Evolutionary conservation across 345 rosid genomes (phyloP).

Genomic region (Eucalyptus marginata): DNA sequence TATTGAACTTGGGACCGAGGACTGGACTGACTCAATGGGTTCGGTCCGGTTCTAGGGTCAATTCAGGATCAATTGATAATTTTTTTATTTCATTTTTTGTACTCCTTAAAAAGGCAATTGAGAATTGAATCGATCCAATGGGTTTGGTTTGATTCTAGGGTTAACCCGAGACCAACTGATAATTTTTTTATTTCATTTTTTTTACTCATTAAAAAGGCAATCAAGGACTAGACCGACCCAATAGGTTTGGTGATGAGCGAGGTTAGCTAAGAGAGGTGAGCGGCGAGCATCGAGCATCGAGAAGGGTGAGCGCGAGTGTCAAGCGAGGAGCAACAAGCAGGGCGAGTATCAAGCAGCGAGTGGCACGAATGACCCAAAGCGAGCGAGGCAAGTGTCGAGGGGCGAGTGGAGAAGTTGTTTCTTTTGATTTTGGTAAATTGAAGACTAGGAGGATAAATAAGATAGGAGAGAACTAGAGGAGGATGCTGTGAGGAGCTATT

Average conservation of each 20-base stretch:
- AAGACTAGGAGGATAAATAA: too few relatives aligned
- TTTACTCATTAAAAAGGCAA: too few relatives aligned
- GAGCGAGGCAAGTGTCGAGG: fast-evolving
- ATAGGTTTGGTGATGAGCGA: fast-evolving
- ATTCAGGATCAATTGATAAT: fast-evolving
- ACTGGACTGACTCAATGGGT: fast-evolving
- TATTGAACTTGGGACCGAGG: too few relatives aligned
- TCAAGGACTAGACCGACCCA: too few relatives aligned
- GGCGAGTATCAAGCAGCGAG: fast-evolving
- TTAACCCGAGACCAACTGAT: fast-evolving
- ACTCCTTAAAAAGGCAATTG: fast-evolving
- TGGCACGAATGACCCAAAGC: too few relatives aligned
- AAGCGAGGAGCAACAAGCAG: too few relatives aligned
- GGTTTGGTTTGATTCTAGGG: fast-evolving
- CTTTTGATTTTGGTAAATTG: fast-evolving
- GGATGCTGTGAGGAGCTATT: fast-evolving
- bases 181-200: too few relatives aligned
- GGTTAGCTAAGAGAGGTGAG: too few relatives aligned
- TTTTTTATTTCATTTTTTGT: too few relatives aligned
- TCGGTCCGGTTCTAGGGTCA: too few relatives aligned
- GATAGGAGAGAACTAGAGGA: fast-evolving
- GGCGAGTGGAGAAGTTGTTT: too few relatives aligned
- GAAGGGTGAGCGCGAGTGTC: fast-evolving
- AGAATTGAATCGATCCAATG: fast-evolving
- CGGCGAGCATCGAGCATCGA: fast-evolving